Base-by-base conservation (phyloP, 78 protist genomes). In the Dictyostelium purpureum region DNA sequence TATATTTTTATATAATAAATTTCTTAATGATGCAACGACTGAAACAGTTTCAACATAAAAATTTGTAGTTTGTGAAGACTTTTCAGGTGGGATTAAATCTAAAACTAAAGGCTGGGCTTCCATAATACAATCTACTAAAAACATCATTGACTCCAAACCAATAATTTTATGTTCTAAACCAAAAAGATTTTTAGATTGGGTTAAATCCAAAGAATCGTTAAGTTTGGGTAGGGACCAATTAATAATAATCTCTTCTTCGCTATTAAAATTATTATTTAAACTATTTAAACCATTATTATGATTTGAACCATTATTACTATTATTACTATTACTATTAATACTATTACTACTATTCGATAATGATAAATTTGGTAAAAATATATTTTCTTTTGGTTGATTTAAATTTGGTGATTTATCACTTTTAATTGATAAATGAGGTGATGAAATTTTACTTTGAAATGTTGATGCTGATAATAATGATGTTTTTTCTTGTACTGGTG, bases 121-220 rank as follows among this genome's bases (percentile, higher is more conserved):
- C 92, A 85, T 85, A 11, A 85, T 70, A 31, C 74, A 79, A 43
- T 85, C 92, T 6, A 85, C 92, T 21, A 85, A 52, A 74, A 85
- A 85, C 92, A 85, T 85, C 92, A 85, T 85, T 54, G 92, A 85
- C 61, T 85, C 92, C 76, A 85, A 61, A 73, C 82, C 92, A 43
- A 85, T 61, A 49, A 85, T 54, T 67, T 57, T 73, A 73, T 73
- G 37, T 47, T 70, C 92, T 5, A 81, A 26, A 45, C 89, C 89
- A 69, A 69, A 81, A 28, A 85, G 57, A 49, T 45, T 57, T 21
- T 73, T 70, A 21, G 82, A 42, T 31, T 70, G 33, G 3, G 43
- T 5, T 21, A 73, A 45, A 61, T 85, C 92, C 0, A 85, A 74
- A 21, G 35, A 35, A 31, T 70, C 83, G 19, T 59, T 71, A 40